Conservation (phyloP, 306 rosid species). For the Corylus americana region DNA sequence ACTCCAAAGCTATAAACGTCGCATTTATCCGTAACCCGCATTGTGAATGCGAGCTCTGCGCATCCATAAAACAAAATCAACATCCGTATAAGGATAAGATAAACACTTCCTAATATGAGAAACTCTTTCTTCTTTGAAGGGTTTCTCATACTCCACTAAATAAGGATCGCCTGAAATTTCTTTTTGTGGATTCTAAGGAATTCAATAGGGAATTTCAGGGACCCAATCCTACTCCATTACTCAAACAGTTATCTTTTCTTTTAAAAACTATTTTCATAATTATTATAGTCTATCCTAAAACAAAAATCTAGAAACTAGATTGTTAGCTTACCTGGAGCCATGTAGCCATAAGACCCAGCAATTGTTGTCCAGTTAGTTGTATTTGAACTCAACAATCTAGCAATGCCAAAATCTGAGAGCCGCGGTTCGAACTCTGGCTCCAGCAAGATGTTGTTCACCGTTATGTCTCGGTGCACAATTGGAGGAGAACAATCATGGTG, state of each 20-base stretch:
- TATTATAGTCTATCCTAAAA: background rate
- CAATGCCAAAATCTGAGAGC: slow-evolving; percentile 71
- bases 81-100: background rate
- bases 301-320: background rate
- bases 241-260: no score
- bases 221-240: no score
- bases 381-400: slow-evolving; percentile 48
- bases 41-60: slow-evolving; percentile 68
- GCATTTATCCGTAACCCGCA: slow-evolving; percentile 53
- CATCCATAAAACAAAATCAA: background rate
- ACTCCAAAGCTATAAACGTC: slow-evolving; percentile 75
- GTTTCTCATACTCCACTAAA: background rate
- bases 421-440: slow-evolving; percentile 55
- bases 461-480: slow-evolving; percentile 66
- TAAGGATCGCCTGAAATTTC: background rate
- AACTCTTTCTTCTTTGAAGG: background rate
- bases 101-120: background rate
- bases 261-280: background rate
- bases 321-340: slow-evolving; percentile 67
- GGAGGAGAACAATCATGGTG: slow-evolving; percentile 66
- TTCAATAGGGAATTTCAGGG: no score
- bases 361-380: slow-evolving; percentile 29
- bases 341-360: slow-evolving; percentile 79
- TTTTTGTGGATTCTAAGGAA: no score
- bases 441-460: slow-evolving; percentile 55